These are phyloP conservation scores for Mycena albidolilacea DNA, from an alignment of 768 basidiomycete species.

Conservation along the genomic window DNA sequence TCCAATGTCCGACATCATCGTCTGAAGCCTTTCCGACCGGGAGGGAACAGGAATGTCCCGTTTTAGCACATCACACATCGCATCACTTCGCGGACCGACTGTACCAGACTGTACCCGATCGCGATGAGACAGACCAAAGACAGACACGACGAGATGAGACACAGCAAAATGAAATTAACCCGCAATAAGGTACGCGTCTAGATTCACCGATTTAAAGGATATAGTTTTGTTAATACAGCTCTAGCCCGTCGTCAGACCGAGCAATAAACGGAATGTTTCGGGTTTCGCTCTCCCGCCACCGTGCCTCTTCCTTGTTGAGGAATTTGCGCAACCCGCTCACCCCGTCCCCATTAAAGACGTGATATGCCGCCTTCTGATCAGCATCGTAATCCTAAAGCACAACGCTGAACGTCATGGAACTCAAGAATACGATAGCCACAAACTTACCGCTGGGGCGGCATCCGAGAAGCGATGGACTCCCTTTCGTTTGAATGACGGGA, in stretches of 20 bases:
- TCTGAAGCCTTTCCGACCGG: slow-evolving; percentile 30
- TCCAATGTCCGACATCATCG: slow-evolving; percentile 28
- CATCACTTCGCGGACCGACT: background rate
- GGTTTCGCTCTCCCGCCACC: slow-evolving; percentile 71
- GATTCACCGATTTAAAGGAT: background rate
- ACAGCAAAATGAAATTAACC: background rate
- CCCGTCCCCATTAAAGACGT: slow-evolving; percentile 84
- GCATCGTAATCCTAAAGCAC: slow-evolving; percentile 69
- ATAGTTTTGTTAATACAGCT: slow-evolving; percentile 57
- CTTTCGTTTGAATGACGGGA: slow-evolving; percentile 77
- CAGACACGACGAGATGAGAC: background rate
- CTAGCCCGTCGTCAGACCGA: slow-evolving; percentile 75
- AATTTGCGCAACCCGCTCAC: slow-evolving; percentile 74
- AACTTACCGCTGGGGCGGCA: slow-evolving; percentile 71
- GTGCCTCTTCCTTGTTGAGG: slow-evolving; percentile 77
- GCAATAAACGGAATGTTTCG: slow-evolving; percentile 71
- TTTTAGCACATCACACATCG: slow-evolving; percentile 4
- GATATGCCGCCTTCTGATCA: slow-evolving; percentile 79
- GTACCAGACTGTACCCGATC: background rate
- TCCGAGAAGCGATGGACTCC: slow-evolving; percentile 88
- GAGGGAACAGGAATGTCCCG: background rate
- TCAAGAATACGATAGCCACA: slow-evolving; percentile 16
- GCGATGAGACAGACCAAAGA: background rate
- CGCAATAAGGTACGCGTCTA: slow-evolving; percentile 46
- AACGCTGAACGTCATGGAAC: slow-evolving; percentile 36